Evolutionary conservation across 345 rosid genomes (phyloP), one percentile per base, ranked within the genome.

Genomic region (Eucalyptus brandiana): DNA sequence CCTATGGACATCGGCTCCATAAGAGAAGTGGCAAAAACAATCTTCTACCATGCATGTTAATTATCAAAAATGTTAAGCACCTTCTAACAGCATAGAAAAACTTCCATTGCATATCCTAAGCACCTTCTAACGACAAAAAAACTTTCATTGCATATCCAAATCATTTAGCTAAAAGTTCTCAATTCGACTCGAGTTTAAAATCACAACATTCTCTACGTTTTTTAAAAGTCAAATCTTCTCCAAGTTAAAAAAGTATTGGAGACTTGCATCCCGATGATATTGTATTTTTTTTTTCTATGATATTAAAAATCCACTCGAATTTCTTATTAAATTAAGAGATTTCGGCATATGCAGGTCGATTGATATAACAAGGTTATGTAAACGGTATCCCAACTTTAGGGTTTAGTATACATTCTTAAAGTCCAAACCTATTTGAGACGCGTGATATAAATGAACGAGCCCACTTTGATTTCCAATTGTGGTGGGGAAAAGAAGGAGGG

Each of bases 271-370:
- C 0, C 9, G 1, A 15, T 34, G 3, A n/a, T 67, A 7, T 7
- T 9, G 6, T 8, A 9, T 16, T 8, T 32, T 8, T 65, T 50
- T 53, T 2, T 0, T 9, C 1, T 34, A 4, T 7, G 26, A 40
- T 11, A 21, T 21, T 37, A 6, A 72, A 5, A 72, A 37, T 3
- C 1, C 15, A 4, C 28, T 72, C 3, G 1, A 37, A 2, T 21
- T 21, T 37, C 9, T 76, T 24, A 3, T 18, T 76, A 4, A 6
- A 19, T 3, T 19, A 37, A 72, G 28, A 37, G 47, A 72, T 34
- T 72, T 6, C 0, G 2, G 0, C 16, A 11, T 18, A 11, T 18
- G 2, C 0, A 0, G 7, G 3, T 37, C 1, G 28, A 19, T 72
- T 1, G 1, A 72, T 53, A 19, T 19, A 51, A 51, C 8, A 19